Conservation (phyloP, 306 rosid species). For the Rosa lucieae region DNA sequence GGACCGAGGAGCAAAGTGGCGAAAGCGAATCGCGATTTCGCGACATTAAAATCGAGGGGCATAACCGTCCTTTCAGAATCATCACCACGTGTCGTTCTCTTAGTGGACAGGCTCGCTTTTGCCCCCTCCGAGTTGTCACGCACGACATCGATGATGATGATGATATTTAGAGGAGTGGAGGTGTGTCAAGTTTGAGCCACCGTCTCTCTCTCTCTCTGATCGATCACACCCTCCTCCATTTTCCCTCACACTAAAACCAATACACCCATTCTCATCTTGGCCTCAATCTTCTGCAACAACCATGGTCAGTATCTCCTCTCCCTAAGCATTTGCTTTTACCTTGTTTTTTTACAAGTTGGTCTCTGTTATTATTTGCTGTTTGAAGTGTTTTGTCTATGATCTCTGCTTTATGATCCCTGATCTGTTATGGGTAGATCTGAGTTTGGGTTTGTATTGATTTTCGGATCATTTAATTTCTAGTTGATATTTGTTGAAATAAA, state of each 20-base stretch:
- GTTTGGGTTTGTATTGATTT: constrained; percentile 10
- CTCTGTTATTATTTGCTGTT: background rate
- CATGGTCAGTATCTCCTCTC: constrained; percentile 24
- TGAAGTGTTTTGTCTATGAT: background rate
- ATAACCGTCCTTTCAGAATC: background rate
- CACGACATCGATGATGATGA: constrained; percentile 20
- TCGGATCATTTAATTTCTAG: background rate
- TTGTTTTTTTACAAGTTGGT: background rate
- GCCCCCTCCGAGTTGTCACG: constrained; percentile 27
- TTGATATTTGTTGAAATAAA: background rate
- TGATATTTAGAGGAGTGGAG: constrained; percentile 24
- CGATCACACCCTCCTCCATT: background rate
- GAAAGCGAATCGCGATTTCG: background rate
- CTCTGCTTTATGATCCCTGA: constrained; percentile 6
- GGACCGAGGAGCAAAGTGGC: no score
- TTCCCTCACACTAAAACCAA: background rate
- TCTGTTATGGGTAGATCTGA: constrained; percentile 26
- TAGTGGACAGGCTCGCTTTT: constrained; percentile 26
- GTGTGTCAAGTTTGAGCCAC: background rate
- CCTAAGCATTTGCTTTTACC: background rate
- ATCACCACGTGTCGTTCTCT: constrained; percentile 10
- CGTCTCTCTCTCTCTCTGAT: background rate
- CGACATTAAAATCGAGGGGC: background rate
- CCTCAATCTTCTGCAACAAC: constrained; percentile 19
- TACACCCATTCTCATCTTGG: constrained; percentile 4